Base-by-base conservation (phyloP, 805 yeast species). In the Ogataea kodamae region DNA sequence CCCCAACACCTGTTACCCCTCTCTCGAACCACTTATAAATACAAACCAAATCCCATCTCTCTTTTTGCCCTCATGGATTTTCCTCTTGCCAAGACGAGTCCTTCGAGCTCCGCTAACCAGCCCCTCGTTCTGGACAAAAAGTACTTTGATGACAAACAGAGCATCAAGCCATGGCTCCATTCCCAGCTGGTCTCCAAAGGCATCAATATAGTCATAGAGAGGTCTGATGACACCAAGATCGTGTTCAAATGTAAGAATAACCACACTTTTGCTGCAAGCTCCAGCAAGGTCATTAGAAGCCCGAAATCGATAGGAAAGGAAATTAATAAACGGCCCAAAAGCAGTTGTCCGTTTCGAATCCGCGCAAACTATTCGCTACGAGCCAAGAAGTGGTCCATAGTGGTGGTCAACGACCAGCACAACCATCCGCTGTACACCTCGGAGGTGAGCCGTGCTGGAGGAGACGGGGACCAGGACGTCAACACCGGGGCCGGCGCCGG, bases 121-220 rank as follows among this genome's bases (percentile, higher is more conserved):
- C 30, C 41, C 8, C 39, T 40, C 14, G 19, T 25, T 20, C 20
- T 50, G 7, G 55, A 56, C 17, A 42, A 47, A 32, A 50, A 55
- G 37, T 35, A 42, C 35, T 67, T 69, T 48, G 47, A 55, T 21
- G 67, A 65, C 36, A 72, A 65, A 44, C 57, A 66, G 18, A 70
- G 67, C 15, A 75, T 78, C 43, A 78, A 78, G 50, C 82, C 83
- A 5, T 77, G 83, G 82, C 54, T 78, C 32, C 75, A 66, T 44
- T 56, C 64, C 30, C 65, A 74, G 35, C 59, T 68, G 30, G 57
- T 60, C n/a, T 55, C 64, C 6, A 65, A 64, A 42, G 78, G 80
- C 5, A 68, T 75, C 24, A 67, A 67, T 35, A 63, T 78, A 9
- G 83, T 75, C 10, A 77, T 78, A 35, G 83, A 76, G 57, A 57